A percentile compares a stretch with the other conserved stretches of the same genome.
Conservation (phyloP, 495 filamentous ascomycete genomes). For the Aspergillus saccharolyticus region DNA sequence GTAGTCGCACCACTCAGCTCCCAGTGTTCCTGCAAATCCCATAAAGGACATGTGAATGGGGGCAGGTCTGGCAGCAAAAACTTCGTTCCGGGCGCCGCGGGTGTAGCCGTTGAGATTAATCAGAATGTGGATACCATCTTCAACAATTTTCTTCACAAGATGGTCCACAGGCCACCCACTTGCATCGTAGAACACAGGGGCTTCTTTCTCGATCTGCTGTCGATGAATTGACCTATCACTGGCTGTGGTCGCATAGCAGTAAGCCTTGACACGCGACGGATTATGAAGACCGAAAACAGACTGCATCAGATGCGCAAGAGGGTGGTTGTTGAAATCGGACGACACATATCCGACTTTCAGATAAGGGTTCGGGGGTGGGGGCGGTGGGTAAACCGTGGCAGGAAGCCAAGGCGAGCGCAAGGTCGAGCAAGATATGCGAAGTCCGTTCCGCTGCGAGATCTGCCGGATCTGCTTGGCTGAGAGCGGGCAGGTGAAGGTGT, state of each 20-base stretch:
- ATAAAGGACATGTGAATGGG: constrained; percentile 99
- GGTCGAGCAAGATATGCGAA: constrained; percentile 87
- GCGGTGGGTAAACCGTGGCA: constrained; percentile 72
- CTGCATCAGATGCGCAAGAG: constrained; percentile 95
- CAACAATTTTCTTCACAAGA: constrained; percentile 81
- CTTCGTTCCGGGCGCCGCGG: constrained; percentile 91
- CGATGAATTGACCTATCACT: constrained; percentile 91
- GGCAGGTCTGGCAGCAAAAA: constrained; percentile 91
- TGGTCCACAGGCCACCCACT: constrained; percentile 81
- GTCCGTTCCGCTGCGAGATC: constrained; percentile 92
- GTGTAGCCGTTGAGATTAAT: constrained; percentile 98
- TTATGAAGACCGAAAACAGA: constrained; percentile 95
- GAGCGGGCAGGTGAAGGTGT: constrained; percentile 94
- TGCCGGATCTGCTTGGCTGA: constrained; percentile 90
- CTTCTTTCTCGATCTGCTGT: constrained; percentile 89
- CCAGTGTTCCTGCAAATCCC: constrained; percentile 95
- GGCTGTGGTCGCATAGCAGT: constrained; percentile 94
- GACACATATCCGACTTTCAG: constrained; percentile 94
- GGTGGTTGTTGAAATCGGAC: constrained; percentile 99
- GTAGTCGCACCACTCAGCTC: constrained; percentile 99
- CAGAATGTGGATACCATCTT: constrained; percentile 93
- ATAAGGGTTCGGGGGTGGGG: constrained; percentile 71
- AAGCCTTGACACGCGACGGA: constrained; percentile 65
- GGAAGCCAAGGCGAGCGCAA: constrained; percentile 84
- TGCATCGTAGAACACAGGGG: constrained; percentile 86